Evolutionary conservation across 345 rosid species (phyloP).

Genomic region (Noccaea bulbosa): DNA sequence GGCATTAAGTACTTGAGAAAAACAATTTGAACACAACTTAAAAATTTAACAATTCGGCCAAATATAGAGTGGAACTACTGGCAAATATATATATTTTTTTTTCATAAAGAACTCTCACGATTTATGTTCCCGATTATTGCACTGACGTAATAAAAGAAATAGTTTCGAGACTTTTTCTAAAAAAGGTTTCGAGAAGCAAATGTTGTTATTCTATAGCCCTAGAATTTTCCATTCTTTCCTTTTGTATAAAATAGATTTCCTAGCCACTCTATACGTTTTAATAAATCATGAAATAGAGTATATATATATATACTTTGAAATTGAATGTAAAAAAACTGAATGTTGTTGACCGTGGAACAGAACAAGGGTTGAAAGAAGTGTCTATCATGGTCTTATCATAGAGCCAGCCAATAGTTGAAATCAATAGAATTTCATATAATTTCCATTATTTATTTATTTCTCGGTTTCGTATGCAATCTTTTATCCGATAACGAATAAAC

Average conservation of each 20-base stretch:
- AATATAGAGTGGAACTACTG: not conserved
- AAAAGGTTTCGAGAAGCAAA: not conserved
- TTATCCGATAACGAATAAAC: not conserved
- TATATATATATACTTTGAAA: not conserved
- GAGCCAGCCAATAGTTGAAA: constrained; percentile 27
- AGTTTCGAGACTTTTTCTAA: not conserved
- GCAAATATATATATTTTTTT: not conserved
- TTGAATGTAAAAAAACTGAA: constrained; percentile 14
- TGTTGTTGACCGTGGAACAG: constrained; percentile 45
- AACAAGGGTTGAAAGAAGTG: constrained; percentile 36
- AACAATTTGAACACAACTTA: not conserved
- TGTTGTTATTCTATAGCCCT: not conserved
- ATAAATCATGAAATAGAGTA: not conserved
- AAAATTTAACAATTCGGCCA: not conserved
- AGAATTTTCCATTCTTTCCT: not conserved
- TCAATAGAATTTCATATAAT: constrained; percentile 8
- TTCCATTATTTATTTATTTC: not conserved
- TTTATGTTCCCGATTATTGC: not conserved
- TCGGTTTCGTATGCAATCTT: constrained; percentile 9
- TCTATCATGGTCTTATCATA: constrained; percentile 38
- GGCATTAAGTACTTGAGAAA: no score
- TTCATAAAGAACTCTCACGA: not conserved
- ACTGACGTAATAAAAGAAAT: not conserved
- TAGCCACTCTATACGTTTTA: constrained; percentile 1
- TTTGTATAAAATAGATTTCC: not conserved